These are phyloP conservation scores for Pseudocercospora musae DNA, from an alignment of 2,329 filamentous ascomycete genomes.

Conservation along the genomic window DNA sequence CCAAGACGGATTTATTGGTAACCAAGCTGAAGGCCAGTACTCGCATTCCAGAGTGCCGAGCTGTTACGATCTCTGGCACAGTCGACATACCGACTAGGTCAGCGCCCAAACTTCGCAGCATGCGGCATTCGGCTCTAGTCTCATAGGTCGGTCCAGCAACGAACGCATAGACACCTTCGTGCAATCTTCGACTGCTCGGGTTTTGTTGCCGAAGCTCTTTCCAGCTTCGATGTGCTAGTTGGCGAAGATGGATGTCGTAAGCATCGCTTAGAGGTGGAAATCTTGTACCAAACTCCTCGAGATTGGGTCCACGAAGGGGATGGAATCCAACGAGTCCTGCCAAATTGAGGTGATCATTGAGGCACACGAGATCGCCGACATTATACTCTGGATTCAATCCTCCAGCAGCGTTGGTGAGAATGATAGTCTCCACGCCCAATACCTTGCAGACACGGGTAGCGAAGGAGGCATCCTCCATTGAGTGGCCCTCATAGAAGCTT, in stretches of 20 bases:
- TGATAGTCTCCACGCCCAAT: constrained; percentile 58
- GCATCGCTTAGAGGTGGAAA: constrained; percentile 65
- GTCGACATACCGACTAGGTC: constrained; percentile 71
- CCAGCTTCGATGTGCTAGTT: constrained; percentile 57
- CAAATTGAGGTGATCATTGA: constrained; percentile 66
- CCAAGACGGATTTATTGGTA: constrained; percentile 61
- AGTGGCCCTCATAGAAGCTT: constrained; percentile 67
- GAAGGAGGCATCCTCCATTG: constrained; percentile 61
- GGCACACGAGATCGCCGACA: constrained; percentile 62
- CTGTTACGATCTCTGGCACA: constrained; percentile 65
- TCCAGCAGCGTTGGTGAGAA: constrained; percentile 66
- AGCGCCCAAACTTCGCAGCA: constrained; percentile 59
- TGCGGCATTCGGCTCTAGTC: constrained; percentile 62
- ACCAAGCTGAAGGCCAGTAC: constrained; percentile 65
- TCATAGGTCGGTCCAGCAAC: constrained; percentile 64
- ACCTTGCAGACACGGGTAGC: constrained; percentile 63
- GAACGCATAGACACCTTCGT: constrained; percentile 65
- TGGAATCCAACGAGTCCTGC: constrained; percentile 60
- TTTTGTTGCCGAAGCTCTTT: constrained; percentile 44
- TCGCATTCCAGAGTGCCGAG: constrained; percentile 60
- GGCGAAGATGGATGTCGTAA: constrained; percentile 61
- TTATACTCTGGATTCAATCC: constrained; percentile 61
- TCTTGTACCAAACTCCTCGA: constrained; percentile 59
- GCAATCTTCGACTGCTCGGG: constrained; percentile 51
- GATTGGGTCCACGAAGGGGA: constrained; percentile 61